Base-by-base conservation (phyloP, 371 early-diverging fungal genomes). In the Syncephalastrum racemosum region DNA sequence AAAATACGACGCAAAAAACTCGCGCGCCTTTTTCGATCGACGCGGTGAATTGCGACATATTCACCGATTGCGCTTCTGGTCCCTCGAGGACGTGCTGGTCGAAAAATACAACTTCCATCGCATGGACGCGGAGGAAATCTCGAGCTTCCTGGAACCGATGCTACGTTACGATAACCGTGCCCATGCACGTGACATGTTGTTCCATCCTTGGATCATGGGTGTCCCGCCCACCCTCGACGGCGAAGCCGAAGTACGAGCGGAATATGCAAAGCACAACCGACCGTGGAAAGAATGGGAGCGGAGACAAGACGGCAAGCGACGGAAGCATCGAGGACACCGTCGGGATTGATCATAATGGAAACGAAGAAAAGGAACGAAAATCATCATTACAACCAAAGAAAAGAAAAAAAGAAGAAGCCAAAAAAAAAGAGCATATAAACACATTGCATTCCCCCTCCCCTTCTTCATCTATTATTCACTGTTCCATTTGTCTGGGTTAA, bases 11-110 rank as follows among this genome's bases (percentile, higher is more conserved):
- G 96, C 96, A 6, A 86, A 84, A 62, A 87, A 87, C 63, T 86
- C 88, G 14, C 59, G 66, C 22, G 92, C 93, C 54, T 81, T 89
- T 53, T 96, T 96, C 60, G 90, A 85, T 63, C 79, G 84, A 16
- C 80, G 84, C 63, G 86, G 88, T 6, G 89, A 91, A 56, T 79
- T 97, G 53, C 85, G 92, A 20, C 89, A 91, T 50, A 97, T 98
- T 54, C 85, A 79, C 52, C 84, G 88, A 56, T 77, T 98, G 22
- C 83, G 89, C 43, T 84, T 83, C 62, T 94, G 95, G 91, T 70
- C 80, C 15, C 70, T 98, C 19, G 63, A 81, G 27, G 93, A 94
- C 56, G 93, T 97, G 1, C 71, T 96, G 22, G 71, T 79, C 54
- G 92, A 94, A 52, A 94, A 94, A 71, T 94, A 95, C 68, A 64